Evolutionary conservation across 2,329 filamentous ascomycete genomes (phyloP), one percentile per base, ranked within the genome.

Genomic region (Setomelanomma holmii): DNA sequence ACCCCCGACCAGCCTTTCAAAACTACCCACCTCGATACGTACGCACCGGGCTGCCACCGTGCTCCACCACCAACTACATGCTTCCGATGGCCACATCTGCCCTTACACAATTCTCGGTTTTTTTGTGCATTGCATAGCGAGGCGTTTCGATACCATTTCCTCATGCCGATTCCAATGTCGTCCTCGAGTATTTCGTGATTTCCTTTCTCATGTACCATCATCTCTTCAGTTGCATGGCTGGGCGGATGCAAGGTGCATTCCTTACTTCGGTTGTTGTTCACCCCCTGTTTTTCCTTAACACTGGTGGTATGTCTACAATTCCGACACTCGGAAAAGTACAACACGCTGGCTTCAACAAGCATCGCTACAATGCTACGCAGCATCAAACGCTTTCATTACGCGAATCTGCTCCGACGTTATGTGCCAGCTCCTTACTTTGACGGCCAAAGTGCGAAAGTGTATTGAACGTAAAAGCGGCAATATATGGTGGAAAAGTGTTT

Each of bases 101-200:
- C n/a, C n/a, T 30, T 6, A 30, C 27, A 30, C 27, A 30, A 30
- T 10, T 14, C 27, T 6, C 10, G 10, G 14, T 2, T 6, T 55
- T 45, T 61, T 58, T 49, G 51, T 56, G 30, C 44, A 49, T 57
- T 68, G 71, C 71, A 74, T 74, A 73, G 70, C 71, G 68, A 68
- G 71, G 71, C 69, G 71, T 74, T 67, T 62, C 62, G 62, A 71
- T 72, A 71, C 67, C 67, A 69, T 52, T 66, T 61, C 16, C 46
- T 51, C 40, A 48, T 35, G 30, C 51, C 54, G 52, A 45, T 47
- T 44, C 55, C 55, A n/a, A 24, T 21, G 4, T 42, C 27, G 45
- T 50, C 51, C 51, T 36, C 40, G 40, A 44, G 51, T 49, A 38
- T 57, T 52, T 52, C 20, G 23, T 36, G 14, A 38, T 54, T 45